Conservation (phyloP, 768 basidiomycete species). For the Lentinula detonsa region DNA sequence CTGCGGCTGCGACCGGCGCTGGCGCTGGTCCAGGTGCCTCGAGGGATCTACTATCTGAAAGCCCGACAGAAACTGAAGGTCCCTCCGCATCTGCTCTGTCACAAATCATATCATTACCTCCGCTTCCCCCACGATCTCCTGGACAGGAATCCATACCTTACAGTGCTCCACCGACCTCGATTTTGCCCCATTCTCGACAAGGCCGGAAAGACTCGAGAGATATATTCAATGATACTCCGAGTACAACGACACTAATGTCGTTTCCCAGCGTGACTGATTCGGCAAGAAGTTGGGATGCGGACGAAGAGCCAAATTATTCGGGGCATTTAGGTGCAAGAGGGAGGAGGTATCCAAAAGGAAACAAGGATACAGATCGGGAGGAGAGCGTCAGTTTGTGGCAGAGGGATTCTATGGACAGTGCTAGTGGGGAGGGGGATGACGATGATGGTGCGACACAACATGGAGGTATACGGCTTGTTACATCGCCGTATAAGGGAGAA, state of each 20-base stretch:
- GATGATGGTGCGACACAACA: constrained; percentile 7
- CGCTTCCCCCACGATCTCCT: constrained; percentile 27
- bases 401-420: constrained; percentile 15
- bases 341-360: constrained; percentile 43
- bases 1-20: not conserved
- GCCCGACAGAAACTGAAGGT: constrained; percentile 17
- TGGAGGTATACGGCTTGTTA: constrained; percentile 35
- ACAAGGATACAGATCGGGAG: constrained; percentile 49
- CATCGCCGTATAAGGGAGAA: not conserved
- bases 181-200: constrained; percentile 9
- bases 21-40: constrained; percentile 5
- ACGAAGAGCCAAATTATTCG: constrained; percentile 16
- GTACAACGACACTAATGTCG: constrained; percentile 22
- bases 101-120: constrained; percentile 27
- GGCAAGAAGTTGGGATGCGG: constrained; percentile 35
- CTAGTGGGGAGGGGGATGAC: constrained; percentile 14
- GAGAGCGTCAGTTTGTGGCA: constrained; percentile 56
- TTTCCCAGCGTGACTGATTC: constrained; percentile 53
- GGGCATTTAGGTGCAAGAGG: constrained; percentile 19
- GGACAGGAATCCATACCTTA: constrained; percentile 15
- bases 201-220: constrained; percentile 30
- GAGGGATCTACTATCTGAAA: constrained; percentile 4
- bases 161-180: constrained; percentile 34
- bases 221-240: constrained; percentile 24
- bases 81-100: constrained; percentile 23